These are phyloP conservation scores for Basidiobolus meristosporus DNA, from an alignment of 371 early-diverging fungal species.

Conservation along the genomic window DNA sequence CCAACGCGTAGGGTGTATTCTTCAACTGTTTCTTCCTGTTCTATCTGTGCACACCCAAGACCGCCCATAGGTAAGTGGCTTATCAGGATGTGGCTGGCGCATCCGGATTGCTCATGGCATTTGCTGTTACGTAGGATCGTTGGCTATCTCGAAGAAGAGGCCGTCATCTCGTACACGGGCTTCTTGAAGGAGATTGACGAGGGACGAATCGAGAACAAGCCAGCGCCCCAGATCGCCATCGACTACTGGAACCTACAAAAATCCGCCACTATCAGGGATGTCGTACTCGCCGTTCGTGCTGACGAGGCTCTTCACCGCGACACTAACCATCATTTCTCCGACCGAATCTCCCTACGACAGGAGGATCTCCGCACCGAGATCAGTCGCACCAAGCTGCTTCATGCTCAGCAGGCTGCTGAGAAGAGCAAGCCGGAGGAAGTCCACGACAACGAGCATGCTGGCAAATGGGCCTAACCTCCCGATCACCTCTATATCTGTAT, in stretches of 20 bases:
- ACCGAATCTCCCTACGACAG: constrained; percentile 14
- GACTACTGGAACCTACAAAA: constrained; percentile 82
- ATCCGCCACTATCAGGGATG: constrained; percentile 71
- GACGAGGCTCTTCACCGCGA: constrained; percentile 94
- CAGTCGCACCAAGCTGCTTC: too few species aligned
- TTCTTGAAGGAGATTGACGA: constrained; percentile 74
- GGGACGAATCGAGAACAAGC: constrained; percentile 42
- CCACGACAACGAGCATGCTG: too few species aligned
- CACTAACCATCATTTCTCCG: constrained; percentile 81
- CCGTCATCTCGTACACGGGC: constrained; percentile 81
- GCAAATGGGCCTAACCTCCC: too few species aligned
- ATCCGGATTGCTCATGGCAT: neutral
- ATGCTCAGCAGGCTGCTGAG: too few species aligned
- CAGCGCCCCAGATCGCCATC: constrained; percentile 62
- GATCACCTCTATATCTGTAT: too few species aligned
- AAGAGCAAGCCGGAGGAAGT: too few species aligned
- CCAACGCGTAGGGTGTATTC: constrained; percentile 73
- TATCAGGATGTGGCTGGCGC: constrained; percentile 7
- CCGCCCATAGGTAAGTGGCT: constrained; percentile 68
- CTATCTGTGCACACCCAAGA: constrained; percentile 63
- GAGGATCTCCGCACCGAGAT: constrained; percentile 2
- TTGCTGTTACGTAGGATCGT: constrained; percentile 6
- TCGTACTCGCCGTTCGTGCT: too few species aligned
- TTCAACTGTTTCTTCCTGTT: constrained; percentile 74
- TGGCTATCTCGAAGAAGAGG: constrained; percentile 81